phyloP scores from a whole-genome alignment of 164 flowering plant species.

The Vitis amurensis region DNA sequence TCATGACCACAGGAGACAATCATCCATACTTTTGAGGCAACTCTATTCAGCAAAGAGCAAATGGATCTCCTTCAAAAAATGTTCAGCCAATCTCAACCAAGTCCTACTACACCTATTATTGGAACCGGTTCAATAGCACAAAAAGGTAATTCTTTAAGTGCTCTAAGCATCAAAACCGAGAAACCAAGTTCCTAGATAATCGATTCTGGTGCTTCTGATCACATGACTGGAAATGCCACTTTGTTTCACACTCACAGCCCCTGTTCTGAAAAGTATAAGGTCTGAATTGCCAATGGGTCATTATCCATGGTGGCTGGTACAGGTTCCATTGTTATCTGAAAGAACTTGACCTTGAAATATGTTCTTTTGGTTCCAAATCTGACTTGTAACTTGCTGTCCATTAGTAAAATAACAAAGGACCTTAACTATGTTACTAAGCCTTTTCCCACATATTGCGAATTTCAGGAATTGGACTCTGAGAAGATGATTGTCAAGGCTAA shows the following conservation, averaged over 20 bases:
- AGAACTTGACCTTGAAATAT: background rate
- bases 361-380: background rate
- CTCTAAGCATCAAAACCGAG: background rate
- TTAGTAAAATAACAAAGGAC: background rate
- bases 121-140: background rate
- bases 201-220: conserved; percentile 2
- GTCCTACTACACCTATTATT: background rate
- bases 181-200: background rate
- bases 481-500: background rate
- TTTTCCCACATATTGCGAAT: background rate
- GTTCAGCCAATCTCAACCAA: background rate
- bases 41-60: background rate
- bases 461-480: background rate
- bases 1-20: no score
- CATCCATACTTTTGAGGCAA: no score
- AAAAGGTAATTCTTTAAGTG: background rate
- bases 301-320: background rate
- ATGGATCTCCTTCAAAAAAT: background rate
- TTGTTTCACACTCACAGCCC: background rate
- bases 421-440: background rate
- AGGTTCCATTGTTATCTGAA: background rate
- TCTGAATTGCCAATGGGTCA: background rate
- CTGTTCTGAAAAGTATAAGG: background rate
- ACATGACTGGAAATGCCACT: background rate
- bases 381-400: no score